Base-by-base conservation (phyloP, 2,329 filamentous ascomycete genomes). In the Fonsecaea multimorphosa region DNA sequence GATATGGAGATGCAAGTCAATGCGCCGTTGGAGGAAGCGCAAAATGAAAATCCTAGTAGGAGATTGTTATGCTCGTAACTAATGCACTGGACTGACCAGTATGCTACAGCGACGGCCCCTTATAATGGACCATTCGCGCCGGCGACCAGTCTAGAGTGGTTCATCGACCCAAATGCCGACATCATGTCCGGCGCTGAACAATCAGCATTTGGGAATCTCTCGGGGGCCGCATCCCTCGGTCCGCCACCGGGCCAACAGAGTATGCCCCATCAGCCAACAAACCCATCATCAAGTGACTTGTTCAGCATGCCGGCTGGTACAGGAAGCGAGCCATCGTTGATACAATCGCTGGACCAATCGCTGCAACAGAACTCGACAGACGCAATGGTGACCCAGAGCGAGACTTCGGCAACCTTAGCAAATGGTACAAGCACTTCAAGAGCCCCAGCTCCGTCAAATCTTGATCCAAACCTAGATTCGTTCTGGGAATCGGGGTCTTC, bases 81-180 rank as follows among this genome's bases (percentile, higher is more conserved):
- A 40, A 40, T n/a, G 38, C 3, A 40, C 3, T 6, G 38, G n/a
- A 40, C 38, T 40, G 38, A 19, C 38, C 38, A 40, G 16, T 40
- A 4, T 16, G 8, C 14, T 2, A n/a, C 38, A 40, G 38, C 38
- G 86, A 52, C 86, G 32, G 86, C 82, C 71, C 87, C 86, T 0
- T 89, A 89, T 73, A 88, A 89, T 61, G 86, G 87, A 76, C 86
- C 86, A 4, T 89, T 87, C 73, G 87, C 86, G 1, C 87, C 86
- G 1, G 85, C 85, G 65, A 80, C 80, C 67, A 86, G 88, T 63
- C 88, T 88, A 72, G 86, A 85, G 64, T 89, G 86, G 86, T 73
- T 89, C 44, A 72, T 76, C n/a, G 38, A 38, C 19, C 44, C 44
- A 8, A 68, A 11, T 44, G 19, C 61, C n/a, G 27, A 46, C 31